A percentile compares a stretch with the other conserved stretches of the same genome.
These are phyloP conservation scores for Aspergillus sp. DNA, from an alignment of 2,329 filamentous ascomycete species.

Conservation along the genomic window DNA sequence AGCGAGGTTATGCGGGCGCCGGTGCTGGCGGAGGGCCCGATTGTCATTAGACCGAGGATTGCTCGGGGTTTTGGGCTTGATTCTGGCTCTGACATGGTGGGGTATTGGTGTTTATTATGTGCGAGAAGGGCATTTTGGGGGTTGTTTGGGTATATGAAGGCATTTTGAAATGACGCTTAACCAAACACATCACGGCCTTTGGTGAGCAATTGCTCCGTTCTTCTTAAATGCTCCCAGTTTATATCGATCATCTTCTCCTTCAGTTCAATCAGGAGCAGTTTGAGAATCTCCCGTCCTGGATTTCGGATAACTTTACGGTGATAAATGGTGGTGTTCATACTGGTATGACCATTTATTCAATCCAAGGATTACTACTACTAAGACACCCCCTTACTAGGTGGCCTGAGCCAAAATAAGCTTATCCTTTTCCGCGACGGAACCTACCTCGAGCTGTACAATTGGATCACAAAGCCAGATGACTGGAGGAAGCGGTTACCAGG, in stretches of 20 bases:
- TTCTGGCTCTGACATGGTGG: background rate
- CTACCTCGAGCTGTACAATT: slow-evolving; percentile 15
- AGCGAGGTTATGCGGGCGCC: slow-evolving; percentile 11
- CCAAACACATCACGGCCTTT: background rate
- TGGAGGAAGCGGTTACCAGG: slow-evolving; percentile 12
- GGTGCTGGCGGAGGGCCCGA: slow-evolving; percentile 1
- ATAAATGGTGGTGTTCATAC: slow-evolving; percentile 13
- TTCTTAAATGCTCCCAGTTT: slow-evolving; percentile 1
- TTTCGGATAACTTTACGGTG: slow-evolving; percentile 14
- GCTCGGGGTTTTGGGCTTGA: background rate
- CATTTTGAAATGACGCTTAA: background rate
- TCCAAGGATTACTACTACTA: background rate
- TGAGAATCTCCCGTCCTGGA: slow-evolving; percentile 6
- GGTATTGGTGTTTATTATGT: background rate
- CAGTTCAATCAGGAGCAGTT: slow-evolving; percentile 9
- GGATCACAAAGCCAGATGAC: slow-evolving; percentile 9
- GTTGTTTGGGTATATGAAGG: background rate
- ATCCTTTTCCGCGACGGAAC: slow-evolving; percentile 14
- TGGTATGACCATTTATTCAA: background rate
- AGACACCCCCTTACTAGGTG: slow-evolving; percentile 2
- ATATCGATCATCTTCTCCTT: slow-evolving; percentile 14
- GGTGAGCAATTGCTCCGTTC: too few species aligned
- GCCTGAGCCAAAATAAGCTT: slow-evolving; percentile 14
- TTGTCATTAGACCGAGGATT: slow-evolving; percentile 9
- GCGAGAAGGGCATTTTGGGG: background rate